These are phyloP conservation scores for Hypseocharis bilobata DNA, from an alignment of 441 rosid genomes.

Conservation along the genomic window DNA sequence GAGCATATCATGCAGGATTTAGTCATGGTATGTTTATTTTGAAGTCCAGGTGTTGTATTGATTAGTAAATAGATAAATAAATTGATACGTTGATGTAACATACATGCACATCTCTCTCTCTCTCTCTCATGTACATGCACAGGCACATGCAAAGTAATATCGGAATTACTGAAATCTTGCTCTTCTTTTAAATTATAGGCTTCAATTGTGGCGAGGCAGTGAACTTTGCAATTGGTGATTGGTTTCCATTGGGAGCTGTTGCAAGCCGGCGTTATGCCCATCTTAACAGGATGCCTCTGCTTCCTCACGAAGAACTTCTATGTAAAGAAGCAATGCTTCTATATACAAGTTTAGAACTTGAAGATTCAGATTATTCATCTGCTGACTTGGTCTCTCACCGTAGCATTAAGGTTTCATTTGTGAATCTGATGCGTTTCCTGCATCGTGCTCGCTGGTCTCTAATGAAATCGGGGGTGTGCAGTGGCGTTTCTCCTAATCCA, in stretches of 20 bases:
- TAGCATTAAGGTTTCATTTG: constrained; percentile 60
- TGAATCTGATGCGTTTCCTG: constrained; percentile 70
- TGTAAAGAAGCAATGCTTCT: constrained; percentile 93
- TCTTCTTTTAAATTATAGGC: constrained; percentile 37
- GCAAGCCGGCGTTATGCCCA: constrained; percentile 87
- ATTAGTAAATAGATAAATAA: neutral
- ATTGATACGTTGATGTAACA: neutral
- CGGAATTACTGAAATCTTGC: constrained; percentile 1
- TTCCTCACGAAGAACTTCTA: constrained; percentile 93
- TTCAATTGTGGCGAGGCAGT: constrained; percentile 99
- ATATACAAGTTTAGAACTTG: constrained; percentile 36
- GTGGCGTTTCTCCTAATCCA: constrained; percentile 39
- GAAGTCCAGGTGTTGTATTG: neutral
- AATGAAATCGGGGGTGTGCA: constrained; percentile 55
- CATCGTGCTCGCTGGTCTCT: constrained; percentile 77
- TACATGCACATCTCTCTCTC: neutral
- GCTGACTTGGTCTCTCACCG: constrained; percentile 50
- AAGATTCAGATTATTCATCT: constrained; percentile 48
- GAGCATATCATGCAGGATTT: constrained; percentile 98
- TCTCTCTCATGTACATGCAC: neutral
- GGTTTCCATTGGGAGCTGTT: constrained; percentile 90
- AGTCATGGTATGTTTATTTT: constrained; percentile 65
- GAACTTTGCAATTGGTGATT: constrained; percentile 90
- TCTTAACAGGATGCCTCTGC: constrained; percentile 77
- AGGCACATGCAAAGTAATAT: neutral